These are phyloP conservation scores for Cyberlindnera japonica DNA, from an alignment of 805 yeast genomes.

Conservation along the genomic window DNA sequence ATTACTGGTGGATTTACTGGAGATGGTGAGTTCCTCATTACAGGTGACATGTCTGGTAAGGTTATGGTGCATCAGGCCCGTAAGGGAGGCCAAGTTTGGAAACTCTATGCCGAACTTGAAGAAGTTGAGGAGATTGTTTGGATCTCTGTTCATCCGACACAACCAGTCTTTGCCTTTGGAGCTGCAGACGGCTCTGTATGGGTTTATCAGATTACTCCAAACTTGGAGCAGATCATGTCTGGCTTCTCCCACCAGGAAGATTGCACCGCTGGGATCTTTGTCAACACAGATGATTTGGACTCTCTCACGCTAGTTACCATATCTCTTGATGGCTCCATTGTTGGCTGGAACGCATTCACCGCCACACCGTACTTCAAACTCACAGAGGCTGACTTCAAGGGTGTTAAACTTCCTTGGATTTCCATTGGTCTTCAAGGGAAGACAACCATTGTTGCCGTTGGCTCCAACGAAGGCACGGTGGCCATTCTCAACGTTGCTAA, in stretches of 20 bases:
- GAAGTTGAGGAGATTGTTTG: constrained; percentile 90
- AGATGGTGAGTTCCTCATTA: constrained; percentile 76
- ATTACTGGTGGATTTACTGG: constrained; percentile 77
- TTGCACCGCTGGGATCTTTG: constrained; percentile 76
- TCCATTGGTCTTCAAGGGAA: constrained; percentile 51
- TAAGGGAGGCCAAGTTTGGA: constrained; percentile 85
- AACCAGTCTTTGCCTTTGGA: constrained; percentile 85
- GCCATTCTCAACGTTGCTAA: constrained; percentile 71
- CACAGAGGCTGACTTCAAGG: constrained; percentile 63
- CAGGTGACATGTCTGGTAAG: constrained; percentile 95
- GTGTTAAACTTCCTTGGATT: constrained; percentile 86
- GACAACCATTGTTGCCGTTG: constrained; percentile 62
- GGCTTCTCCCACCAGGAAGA: constrained; percentile 81
- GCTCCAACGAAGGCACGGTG: constrained; percentile 84
- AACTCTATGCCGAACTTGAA: constrained; percentile 60
- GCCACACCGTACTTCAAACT: constrained; percentile 66
- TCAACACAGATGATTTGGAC: constrained; percentile 54
- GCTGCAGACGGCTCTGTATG: constrained; percentile 91
- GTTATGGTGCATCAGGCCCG: constrained; percentile 66
- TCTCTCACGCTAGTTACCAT: constrained; percentile 64
- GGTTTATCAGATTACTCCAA: constrained; percentile 71
- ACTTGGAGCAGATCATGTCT: constrained; percentile 66
- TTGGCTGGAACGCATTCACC: constrained; percentile 87
- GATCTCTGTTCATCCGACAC: constrained; percentile 76
- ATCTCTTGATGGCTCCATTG: constrained; percentile 82